Evolutionary conservation across 805 yeast genomes (phyloP), one percentile per base, ranked within the genome.

Genomic region (Candida maesae): DNA sequence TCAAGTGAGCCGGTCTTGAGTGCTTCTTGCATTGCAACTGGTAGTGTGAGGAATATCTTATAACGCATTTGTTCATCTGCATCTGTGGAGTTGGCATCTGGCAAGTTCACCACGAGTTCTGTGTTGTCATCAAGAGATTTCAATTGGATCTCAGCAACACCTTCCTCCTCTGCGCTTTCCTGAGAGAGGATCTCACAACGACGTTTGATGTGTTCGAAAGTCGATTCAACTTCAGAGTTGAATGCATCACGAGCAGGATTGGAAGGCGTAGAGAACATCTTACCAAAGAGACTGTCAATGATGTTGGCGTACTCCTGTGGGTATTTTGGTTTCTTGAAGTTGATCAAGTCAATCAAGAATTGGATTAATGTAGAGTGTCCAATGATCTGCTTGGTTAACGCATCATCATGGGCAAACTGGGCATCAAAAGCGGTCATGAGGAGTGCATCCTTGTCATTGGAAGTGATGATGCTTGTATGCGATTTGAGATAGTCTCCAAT

Each of bases 401-500:
- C 46, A 0, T 73, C 55, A 35, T 87, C 73, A 16, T 79, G 83
- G 12, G 73, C 78, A 46, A 91, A 70, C 59, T 88, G 87, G 41
- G 71, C 68, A 55, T 91, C 95, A 61, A 93, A 93, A 0, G 97
- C 95, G 16, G 82, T 81, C 96, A 91, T 90, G 59, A 90, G 70
- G 44, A 93, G 75, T 0, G 95, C 87, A 61, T 93, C 98, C 58
- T 90, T 88, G 59, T 93, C 97, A 46, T 81, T 80, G 49, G 83
- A 88, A 4, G 78, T 78, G 36, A 90, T 78, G 42, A 93, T 85
- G 43, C 74, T 70, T 29, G 85, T 77, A 61, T 86, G 59, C 58
- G 59, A 33, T 71, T 66, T 49, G 50, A 84, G 65, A 61, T 67
- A 79, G 37, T 64, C 65, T 47, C 79, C 73, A 51, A 81, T 69